Percentiles rank a stretch among this genome's conserved stretches.
Conservation (phyloP, 1,284 basidiomycete genomes). For the Leccinum subrobustum region DNA sequence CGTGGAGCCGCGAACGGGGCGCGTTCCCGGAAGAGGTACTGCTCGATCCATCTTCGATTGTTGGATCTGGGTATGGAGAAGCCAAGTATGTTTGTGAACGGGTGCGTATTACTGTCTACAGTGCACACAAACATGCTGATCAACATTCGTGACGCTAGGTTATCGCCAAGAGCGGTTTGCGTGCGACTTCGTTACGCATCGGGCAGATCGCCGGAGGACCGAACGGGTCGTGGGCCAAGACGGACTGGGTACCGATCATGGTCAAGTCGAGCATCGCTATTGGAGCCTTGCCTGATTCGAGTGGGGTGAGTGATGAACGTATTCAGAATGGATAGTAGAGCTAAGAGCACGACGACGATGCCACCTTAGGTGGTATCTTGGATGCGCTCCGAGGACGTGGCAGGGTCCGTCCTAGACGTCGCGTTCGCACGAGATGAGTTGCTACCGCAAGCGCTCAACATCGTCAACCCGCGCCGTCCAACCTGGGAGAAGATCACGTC, state of each 20-base stretch:
- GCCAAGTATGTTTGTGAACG: slow-evolving; percentile 12
- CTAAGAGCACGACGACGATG: neutral
- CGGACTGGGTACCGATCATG: slow-evolving; percentile 36
- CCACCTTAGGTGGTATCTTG: slow-evolving; percentile 23
- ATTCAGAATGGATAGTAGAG: neutral
- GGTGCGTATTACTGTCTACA: neutral
- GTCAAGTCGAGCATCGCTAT: slow-evolving; percentile 30
- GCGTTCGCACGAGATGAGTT: slow-evolving; percentile 11
- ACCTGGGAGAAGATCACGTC: slow-evolving; percentile 19
- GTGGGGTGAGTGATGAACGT: slow-evolving; percentile 2
- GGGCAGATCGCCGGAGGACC: slow-evolving; percentile 34
- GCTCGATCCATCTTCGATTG: neutral
- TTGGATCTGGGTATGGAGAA: slow-evolving; percentile 10
- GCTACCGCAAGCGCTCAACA: slow-evolving; percentile 17
- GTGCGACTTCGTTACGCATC: slow-evolving; percentile 28
- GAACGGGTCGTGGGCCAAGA: slow-evolving; percentile 32
- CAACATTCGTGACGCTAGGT: slow-evolving; percentile 13
- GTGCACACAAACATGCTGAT: neutral
- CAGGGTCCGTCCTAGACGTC: slow-evolving; percentile 19
- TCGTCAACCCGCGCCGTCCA: slow-evolving; percentile 21
- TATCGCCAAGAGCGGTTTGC: slow-evolving; percentile 25
- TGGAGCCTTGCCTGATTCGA: slow-evolving; percentile 10
- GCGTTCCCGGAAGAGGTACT: slow-evolving; percentile 8
- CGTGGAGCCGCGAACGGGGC: slow-evolving; percentile 2
- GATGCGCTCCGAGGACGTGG: slow-evolving; percentile 23